phyloP scores from a whole-genome alignment of 441 rosid species.

The Syzygium syzygioides region DNA sequence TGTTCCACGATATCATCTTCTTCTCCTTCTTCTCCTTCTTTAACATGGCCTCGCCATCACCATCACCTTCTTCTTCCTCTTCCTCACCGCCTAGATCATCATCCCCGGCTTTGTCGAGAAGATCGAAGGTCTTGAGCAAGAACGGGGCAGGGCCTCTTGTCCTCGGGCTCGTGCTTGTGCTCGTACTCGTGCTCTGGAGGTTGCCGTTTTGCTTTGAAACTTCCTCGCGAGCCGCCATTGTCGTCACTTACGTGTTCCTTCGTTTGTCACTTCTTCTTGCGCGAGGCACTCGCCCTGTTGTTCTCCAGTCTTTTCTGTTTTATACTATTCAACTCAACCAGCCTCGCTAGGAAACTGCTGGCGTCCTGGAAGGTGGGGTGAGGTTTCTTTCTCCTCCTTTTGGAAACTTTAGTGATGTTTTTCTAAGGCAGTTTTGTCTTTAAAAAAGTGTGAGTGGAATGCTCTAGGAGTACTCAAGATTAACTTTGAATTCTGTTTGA shows the following conservation, averaged over 20 bases:
- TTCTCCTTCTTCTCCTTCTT: conserved; percentile 20
- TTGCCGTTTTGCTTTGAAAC: not conserved
- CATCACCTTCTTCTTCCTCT: not conserved
- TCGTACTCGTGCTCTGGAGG: not conserved
- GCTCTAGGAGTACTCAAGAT: not conserved
- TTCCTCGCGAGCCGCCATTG: conserved; percentile 12
- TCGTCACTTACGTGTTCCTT: not conserved
- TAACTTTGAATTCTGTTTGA: not conserved
- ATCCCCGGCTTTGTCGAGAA: conserved; percentile 34
- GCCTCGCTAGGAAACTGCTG: conserved; percentile 13
- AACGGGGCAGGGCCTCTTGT: conserved; percentile 42
- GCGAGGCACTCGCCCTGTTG: not conserved
- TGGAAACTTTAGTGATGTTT: not conserved
- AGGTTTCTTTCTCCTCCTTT: not conserved
- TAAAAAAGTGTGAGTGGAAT: not conserved
- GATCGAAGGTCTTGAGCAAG: conserved; percentile 42
- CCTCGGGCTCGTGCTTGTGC: conserved; percentile 3
- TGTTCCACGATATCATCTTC: conserved; percentile 44
- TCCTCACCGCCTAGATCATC: not conserved
- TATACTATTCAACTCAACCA: not conserved
- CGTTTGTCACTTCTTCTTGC: not conserved
- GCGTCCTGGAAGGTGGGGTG: conserved; percentile 15
- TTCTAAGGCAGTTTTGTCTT: not conserved
- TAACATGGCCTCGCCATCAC: conserved; percentile 7
- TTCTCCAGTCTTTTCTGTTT: not conserved